Evolutionary conservation across 257 asterid genomes (phyloP).

Genomic region (Prunella vulgaris): DNA sequence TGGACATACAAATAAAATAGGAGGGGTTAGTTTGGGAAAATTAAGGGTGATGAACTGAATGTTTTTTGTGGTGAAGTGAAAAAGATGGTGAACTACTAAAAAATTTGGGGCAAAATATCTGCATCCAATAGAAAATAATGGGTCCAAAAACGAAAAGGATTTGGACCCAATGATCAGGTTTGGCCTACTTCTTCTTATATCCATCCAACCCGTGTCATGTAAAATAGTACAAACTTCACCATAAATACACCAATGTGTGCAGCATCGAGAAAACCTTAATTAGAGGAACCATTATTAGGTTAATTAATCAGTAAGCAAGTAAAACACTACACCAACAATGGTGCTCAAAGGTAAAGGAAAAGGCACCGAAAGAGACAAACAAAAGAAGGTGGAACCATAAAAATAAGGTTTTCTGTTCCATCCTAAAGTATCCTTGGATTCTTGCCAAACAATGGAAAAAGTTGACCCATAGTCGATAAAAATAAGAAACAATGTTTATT

Average conservation of each 20-base stretch:
- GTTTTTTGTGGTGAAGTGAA: too few species aligned
- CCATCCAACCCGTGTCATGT: not conserved
- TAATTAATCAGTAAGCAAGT: not conserved
- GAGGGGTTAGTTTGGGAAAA: too few species aligned
- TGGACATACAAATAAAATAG: too few species aligned
- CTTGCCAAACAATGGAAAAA: not conserved
- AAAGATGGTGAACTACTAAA: too few species aligned
- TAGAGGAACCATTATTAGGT: not conserved
- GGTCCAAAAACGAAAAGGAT: too few species aligned
- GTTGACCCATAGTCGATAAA: not conserved
- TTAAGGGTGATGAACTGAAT: too few species aligned
- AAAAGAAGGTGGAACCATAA: not conserved
- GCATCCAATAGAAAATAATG: too few species aligned
- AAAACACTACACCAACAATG: not conserved
- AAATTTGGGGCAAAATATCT: too few species aligned
- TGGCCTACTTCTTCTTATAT: too few species aligned
- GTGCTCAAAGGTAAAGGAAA: not conserved
- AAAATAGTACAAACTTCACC: not conserved
- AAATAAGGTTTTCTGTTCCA: not conserved
- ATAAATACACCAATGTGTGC: not conserved
- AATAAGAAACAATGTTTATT: not conserved
- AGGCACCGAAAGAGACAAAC: not conserved
- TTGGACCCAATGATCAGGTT: too few species aligned
- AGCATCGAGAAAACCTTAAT: not conserved
- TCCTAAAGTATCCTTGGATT: conserved; percentile 5